Conservation (phyloP, 805 yeast species). For the Wickerhamomyces tratensis region DNA sequence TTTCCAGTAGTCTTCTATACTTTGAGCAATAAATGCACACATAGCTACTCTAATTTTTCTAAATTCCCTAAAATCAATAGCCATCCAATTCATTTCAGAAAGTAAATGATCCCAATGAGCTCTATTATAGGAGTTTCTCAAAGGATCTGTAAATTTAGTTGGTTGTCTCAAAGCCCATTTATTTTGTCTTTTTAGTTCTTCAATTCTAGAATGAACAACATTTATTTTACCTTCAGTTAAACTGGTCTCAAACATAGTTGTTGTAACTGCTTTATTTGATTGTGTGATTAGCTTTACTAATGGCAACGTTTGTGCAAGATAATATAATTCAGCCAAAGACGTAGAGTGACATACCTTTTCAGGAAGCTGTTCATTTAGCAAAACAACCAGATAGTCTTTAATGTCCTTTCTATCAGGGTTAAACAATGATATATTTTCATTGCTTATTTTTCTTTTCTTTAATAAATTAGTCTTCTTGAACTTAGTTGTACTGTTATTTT, state of each 20-base stretch:
- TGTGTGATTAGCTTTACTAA: conserved; percentile 71
- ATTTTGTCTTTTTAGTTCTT: conserved; percentile 77
- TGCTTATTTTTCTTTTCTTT: conserved; percentile 7
- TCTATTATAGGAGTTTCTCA: conserved; percentile 20
- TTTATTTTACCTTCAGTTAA: conserved; percentile 86
- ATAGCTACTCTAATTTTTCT: conserved; percentile 60
- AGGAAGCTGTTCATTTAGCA: conserved; percentile 42
- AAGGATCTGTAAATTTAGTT: conserved; percentile 57
- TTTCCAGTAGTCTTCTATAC: conserved; percentile 69
- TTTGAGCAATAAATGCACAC: conserved; percentile 61
- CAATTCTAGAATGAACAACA: conserved; percentile 82
- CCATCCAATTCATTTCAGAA: conserved; percentile 79
- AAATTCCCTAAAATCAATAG: conserved; percentile 65
- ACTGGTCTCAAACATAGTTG: conserved; percentile 79
- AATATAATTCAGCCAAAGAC: conserved; percentile 79
- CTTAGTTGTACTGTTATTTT: too few species aligned
- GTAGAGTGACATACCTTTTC: conserved; percentile 45
- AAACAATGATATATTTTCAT: conserved; percentile 13
- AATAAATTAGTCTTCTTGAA: too few species aligned
- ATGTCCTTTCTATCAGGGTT: conserved; percentile 30
- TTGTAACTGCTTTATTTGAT: conserved; percentile 77
- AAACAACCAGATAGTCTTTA: conserved; percentile 31
- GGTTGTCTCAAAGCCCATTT: conserved; percentile 93
- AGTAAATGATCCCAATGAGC: conserved; percentile 68
- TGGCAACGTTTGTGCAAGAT: conserved; percentile 82